Evolutionary conservation across 257 asterid species (phyloP).

Genomic region (Lycium barbarum): DNA sequence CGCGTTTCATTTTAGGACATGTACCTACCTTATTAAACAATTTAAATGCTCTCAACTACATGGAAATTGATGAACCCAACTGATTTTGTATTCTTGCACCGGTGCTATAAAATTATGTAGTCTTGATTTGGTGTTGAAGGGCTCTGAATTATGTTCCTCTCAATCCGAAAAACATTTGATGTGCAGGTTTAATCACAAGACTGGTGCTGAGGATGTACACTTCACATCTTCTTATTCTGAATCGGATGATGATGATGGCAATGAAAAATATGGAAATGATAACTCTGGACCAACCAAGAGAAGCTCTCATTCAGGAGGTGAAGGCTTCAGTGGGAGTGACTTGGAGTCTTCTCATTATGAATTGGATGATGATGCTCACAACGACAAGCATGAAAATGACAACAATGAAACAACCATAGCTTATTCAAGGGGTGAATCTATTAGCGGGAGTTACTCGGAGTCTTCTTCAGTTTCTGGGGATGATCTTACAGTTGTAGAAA

Average conservation of each 20-base stretch:
- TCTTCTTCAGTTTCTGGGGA: slow-evolving; percentile 52
- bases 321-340: slow-evolving; percentile 42
- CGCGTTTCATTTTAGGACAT: not conserved
- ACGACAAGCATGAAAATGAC: slow-evolving; percentile 41
- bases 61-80: not conserved
- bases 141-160: slow-evolving; percentile 15
- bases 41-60: not conserved
- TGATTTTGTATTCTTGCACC: not conserved
- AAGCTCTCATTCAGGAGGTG: slow-evolving; percentile 44
- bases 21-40: not conserved
- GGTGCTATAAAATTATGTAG: not conserved
- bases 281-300: slow-evolving; percentile 38
- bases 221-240: slow-evolving; percentile 66
- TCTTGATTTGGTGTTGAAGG: too few relatives aligned
- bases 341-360: slow-evolving; percentile 58
- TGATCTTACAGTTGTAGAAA: slow-evolving; percentile 65
- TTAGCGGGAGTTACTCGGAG: slow-evolving; percentile 52
- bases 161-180: slow-evolving; percentile 35
- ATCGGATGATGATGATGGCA: slow-evolving; percentile 52
- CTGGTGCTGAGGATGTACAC: slow-evolving; percentile 91
- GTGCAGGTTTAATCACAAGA: slow-evolving; percentile 92
- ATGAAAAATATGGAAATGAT: slow-evolving; percentile 40
- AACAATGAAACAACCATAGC: slow-evolving; percentile 44
- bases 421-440: slow-evolving; percentile 40
- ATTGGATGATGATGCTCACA: slow-evolving; percentile 54